These are phyloP conservation scores for Aurifilum marmelostoma DNA, from an alignment of 2,329 filamentous ascomycete genomes.

Conservation along the genomic window DNA sequence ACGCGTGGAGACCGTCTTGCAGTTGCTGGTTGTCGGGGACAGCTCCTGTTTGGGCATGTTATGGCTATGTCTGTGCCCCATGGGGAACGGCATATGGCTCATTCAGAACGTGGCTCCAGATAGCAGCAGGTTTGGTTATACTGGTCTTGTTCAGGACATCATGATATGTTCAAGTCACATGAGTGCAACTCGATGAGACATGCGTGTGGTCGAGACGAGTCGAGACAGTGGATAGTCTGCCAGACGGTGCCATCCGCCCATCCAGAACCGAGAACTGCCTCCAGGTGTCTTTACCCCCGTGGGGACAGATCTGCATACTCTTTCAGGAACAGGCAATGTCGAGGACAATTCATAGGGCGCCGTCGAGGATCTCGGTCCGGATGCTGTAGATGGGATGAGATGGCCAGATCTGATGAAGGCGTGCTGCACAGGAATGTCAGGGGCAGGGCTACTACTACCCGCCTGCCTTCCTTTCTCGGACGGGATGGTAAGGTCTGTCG, in stretches of 20 bases:
- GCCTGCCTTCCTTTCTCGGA: background rate
- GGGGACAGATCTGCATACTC: background rate
- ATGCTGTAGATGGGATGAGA: background rate
- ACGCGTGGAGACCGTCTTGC: slow-evolving; percentile 5
- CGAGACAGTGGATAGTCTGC: background rate
- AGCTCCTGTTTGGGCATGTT: background rate
- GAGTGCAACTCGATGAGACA: background rate
- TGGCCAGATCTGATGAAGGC: slow-evolving; percentile 4
- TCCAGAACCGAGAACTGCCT: background rate
- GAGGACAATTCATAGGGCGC: background rate
- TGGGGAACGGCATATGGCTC: background rate
- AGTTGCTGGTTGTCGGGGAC: background rate
- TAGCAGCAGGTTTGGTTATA: background rate
- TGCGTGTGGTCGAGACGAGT: background rate
- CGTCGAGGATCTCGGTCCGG: slow-evolving; percentile 1
- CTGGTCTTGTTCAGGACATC: background rate
- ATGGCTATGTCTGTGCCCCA: background rate
- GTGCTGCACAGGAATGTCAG: background rate
- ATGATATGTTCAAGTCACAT: background rate
- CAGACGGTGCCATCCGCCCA: background rate
- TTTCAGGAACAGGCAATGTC: background rate
- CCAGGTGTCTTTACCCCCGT: slow-evolving; percentile 1
- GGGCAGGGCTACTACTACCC: background rate
- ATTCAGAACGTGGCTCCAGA: background rate
- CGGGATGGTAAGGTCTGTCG: background rate